Conservation (phyloP, 1,139 yeast species). For the Debaryomyces subglobosus region DNA sequence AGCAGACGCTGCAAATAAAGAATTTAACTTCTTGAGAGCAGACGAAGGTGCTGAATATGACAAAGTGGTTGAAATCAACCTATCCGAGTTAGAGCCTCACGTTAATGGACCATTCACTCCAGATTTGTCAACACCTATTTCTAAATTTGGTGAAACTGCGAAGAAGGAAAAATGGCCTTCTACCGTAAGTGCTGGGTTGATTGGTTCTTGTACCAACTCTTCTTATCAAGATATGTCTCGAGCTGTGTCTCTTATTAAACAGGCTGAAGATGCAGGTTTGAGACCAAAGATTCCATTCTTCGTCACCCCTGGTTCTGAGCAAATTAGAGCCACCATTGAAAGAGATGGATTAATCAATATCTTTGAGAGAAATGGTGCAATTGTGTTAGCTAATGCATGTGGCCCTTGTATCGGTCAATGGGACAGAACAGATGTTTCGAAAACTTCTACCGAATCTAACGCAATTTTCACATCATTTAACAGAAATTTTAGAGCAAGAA, state of each 20-base stretch:
- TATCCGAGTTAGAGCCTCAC: slow-evolving; percentile 78
- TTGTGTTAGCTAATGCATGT: slow-evolving; percentile 94
- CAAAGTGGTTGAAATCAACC: slow-evolving; percentile 76
- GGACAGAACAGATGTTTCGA: slow-evolving; percentile 76
- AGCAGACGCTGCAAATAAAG: slow-evolving; percentile 66
- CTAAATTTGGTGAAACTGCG: slow-evolving; percentile 67
- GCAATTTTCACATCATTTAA: slow-evolving; percentile 95
- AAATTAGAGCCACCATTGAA: slow-evolving; percentile 94
- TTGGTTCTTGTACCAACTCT: slow-evolving; percentile 97
- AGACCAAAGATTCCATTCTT: slow-evolving; percentile 91
- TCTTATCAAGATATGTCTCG: slow-evolving; percentile 98
- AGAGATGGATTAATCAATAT: slow-evolving; percentile 86
- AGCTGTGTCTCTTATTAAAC: slow-evolving; percentile 82
- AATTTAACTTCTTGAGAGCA: slow-evolving; percentile 68
- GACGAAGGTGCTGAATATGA: slow-evolving; percentile 86
- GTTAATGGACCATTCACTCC: slow-evolving; percentile 97
- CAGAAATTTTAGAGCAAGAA: slow-evolving; percentile 95
- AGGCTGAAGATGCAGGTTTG: slow-evolving; percentile 83
- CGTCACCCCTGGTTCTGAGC: slow-evolving; percentile 99
- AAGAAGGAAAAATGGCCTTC: slow-evolving; percentile 78
- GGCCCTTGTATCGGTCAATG: slow-evolving; percentile 99
- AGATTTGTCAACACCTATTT: slow-evolving; percentile 85
- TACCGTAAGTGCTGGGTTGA: slow-evolving; percentile 82
- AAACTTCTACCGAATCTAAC: slow-evolving; percentile 66
- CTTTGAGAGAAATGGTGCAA: slow-evolving; percentile 84